A percentile compares a stretch with the other conserved stretches of the same genome.
Evolutionary conservation across 208 protist genomes (phyloP).

Genomic region (Leishmania gerbilli): DNA sequence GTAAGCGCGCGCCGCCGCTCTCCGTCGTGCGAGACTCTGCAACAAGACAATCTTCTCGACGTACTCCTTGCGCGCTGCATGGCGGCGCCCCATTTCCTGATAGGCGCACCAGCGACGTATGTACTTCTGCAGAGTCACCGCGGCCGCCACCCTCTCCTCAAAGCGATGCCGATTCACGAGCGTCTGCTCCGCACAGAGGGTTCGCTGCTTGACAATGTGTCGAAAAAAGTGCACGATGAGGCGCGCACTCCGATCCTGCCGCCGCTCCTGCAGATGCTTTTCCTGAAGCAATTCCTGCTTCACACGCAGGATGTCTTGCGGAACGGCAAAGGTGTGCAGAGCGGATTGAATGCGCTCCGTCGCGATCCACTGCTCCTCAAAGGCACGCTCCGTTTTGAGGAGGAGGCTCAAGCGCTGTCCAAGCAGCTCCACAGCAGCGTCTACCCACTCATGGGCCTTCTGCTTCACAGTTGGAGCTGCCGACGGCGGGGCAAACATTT

Average conservation of each 20-base stretch:
- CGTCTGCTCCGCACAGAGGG: conserved; percentile 14
- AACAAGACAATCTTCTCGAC: conserved; percentile 36
- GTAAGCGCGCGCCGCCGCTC: conserved; percentile 27
- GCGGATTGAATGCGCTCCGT: conserved; percentile 60
- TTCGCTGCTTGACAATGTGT: conserved; percentile 30
- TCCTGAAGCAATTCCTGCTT: conserved; percentile 36
- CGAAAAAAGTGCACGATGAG: conserved; percentile 69
- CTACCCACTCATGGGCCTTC: conserved; percentile 38
- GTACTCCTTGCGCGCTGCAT: conserved; percentile 33
- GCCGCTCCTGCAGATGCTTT: conserved; percentile 32
- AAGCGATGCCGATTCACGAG: conserved; percentile 18
- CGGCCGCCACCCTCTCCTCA: conserved; percentile 39
- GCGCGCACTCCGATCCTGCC: conserved; percentile 52
- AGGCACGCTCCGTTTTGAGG: conserved; percentile 60
- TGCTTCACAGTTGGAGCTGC: conserved; percentile 33
- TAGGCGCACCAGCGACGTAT: conserved; percentile 63
- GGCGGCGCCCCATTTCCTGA: conserved; percentile 36
- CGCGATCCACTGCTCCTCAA: conserved; percentile 72
- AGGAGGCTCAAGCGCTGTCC: conserved; percentile 52
- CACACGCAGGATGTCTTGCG: conserved; percentile 58
- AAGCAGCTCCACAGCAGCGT: conserved; percentile 45
- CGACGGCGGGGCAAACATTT: conserved; percentile 26
- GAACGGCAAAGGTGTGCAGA: conserved; percentile 56
- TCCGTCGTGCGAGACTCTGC: conserved; percentile 56
- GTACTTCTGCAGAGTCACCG: conserved; percentile 70